Base-by-base conservation (phyloP, 1,284 basidiomycete genomes). In the Amylostereum areolatum region DNA sequence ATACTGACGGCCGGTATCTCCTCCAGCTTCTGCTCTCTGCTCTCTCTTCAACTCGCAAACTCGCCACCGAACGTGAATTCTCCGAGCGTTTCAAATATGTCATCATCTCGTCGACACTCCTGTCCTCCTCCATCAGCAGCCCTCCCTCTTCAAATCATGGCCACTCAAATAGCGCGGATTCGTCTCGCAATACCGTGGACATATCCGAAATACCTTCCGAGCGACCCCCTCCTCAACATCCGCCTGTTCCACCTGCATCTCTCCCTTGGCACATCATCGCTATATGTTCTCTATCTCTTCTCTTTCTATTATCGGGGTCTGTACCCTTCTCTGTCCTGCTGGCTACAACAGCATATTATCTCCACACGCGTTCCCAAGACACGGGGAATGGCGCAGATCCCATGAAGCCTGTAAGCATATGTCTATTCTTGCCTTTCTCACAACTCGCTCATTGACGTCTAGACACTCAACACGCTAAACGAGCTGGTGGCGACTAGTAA, bases 71-170 rank as follows among this genome's bases (percentile, higher is more conserved):
- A 45, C 62, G 56, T 44, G 59, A 64, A 37, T 86, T 89, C 57
- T 77, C 81, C 11, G 88, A 91, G 65, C 81, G 78, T 43, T 90
- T 91, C 76, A 89, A 89, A 65, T 90, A 90, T 72, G 80, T 79
- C 52, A 77, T 91, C n/a, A 89, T 91, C 51, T 89, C 88, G 3
- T 90, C 88, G 1, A 81, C 87, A 3, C 71, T 90, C 6, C 73
- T 91, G 18, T 78, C 84, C 2, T 62, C 74, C 5, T 70, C 68
- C 51, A 71, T 71, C 51, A 67, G 62, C 32, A 60, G 60, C 31
- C 62, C 59, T 31, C 62, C 60, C 9, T 55, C 57, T 5, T 52
- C 47, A 41, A 51, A 55, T 5, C 52, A 44, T 8, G 57, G 61
- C 6, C 61, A 59, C 28, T 52, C 59, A 2, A 61, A 63, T 40